Base-by-base conservation (phyloP, 305 asterid species). In the Solanum chacoense region DNA sequence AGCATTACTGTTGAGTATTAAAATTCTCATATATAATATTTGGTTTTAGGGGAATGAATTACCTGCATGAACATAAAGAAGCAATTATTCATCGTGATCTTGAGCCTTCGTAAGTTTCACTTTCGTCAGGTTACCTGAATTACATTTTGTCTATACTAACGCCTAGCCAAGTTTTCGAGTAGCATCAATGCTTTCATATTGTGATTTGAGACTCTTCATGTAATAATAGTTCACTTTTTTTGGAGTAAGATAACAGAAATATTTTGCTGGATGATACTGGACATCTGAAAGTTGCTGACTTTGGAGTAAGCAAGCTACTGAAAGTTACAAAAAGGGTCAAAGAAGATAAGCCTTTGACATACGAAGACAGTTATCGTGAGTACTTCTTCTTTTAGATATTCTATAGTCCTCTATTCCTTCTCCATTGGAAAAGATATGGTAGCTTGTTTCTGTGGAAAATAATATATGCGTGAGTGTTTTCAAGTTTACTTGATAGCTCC, bases 241-340 rank as follows among this genome's bases (percentile, higher is more conserved):
- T 50, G 8, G 87, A 86, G 90, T 88, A 93, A 85, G 86, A 92
- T 87, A 87, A 92, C 96, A 96, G 99, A 89, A 97, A 96, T 91
- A 93, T 96, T 65, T 92, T 97, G 98, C 94, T 93, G 93, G 99
- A 96, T 88, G 99, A 95, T 91, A 94, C 98, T 77, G 98, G 99
- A 86, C 98, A 97, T 92, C 95, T 97, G 85, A 97, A 97, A 91
- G 99, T 97, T 89, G 99, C 99, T 20, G 98, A 97, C 90, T 97
- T 97, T 87, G 99, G 99, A 90, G 93, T 96, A 22, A 97, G 99
- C 96, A 96, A 96, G 93, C 93, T 96, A 88, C 91, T 97, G 9
- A 91, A 93, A 91, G 95, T 95, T 72, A 91, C 98, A 84, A 95
- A 88, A 91, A 91, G 96, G 88, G 91, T 94, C 34, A 96, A 94